Base-by-base conservation (phyloP, 1,139 yeast species). In the Blastobotrys serpentis region DNA sequence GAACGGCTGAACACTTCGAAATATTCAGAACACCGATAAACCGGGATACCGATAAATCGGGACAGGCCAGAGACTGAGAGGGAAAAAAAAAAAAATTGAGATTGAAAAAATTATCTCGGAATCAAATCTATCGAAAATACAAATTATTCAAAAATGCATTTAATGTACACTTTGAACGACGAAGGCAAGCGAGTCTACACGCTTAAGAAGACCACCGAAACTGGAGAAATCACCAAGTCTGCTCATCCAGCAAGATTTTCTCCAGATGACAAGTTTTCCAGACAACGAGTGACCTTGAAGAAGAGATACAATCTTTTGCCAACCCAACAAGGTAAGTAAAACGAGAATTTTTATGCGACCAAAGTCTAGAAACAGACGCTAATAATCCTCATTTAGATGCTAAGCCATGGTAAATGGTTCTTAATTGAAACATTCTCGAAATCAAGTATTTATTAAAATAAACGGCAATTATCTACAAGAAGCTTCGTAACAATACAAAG, bases 241-340 rank as follows among this genome's bases (percentile, higher is more conserved):
- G 98, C 98, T 29, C 99, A 94, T 71, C 99, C 99, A 55, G 98
- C 99, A 50, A 83, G 99, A 72, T 92, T 92, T 71, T 92, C 98
- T 43, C 99, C 99, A 61, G 99, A 92, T 69, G 99, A 92, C 79
- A 92, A 92, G 75, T 92, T 88, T 77, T 92, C 98, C 50, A 86
- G 97, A 78, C 98, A 94, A 74, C 86, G 99, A 79, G 97, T 92
- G 47, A 92, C 98, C 47, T 79, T 94, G 68, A 94, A 94, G 83
- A 92, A 88, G 79, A 85, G 98, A 77, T 90, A 75, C 70, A 84
- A 84, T 60, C 70, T 94, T 70, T 78, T 94, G 67, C 96, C 96
- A 64, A 85, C 94, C 52, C 95, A 88, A 71, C 80, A 80, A 65
- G 71, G 69, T 65, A 57, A 47, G 67, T n/a, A n/a, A n/a, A n/a